Base-by-base conservation (phyloP, 2,329 filamentous ascomycete species). In the Chrysoporthe austroafricana region DNA sequence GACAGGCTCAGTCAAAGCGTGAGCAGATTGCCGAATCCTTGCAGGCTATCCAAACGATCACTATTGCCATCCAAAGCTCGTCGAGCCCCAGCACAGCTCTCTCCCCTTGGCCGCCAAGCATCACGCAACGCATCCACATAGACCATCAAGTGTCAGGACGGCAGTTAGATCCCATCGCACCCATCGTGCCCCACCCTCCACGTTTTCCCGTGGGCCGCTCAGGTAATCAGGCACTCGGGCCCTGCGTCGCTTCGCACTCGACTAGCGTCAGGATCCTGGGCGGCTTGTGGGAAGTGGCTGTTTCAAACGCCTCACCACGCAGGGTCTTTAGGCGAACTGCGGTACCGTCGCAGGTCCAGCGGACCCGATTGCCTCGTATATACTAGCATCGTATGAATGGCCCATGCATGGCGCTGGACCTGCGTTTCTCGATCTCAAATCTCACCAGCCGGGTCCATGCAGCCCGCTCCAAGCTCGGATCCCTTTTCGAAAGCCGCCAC, bases 311-410 rank as follows among this genome's bases (percentile, higher is more conserved):
- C 50, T 54, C 50, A 4, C 34, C 32, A 39, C 54, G 32, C 32
- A 16, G 54, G 54, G 54, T 57, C 54, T 32, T n/a, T 26, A 57
- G 54, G 34, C 32, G 54, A 57, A 16, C 34, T 57, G 54, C 54
- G 54, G 18, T 9, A n/a, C 11, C 13, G 54, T 57, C 54, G 54
- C 54, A 57, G 34, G 54, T 57, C 39, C 26, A 54, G 26, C 50
- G 32, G 50, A 26, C 21, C 50, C 2, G 13, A 34, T 34, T 54
- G 6, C 50, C 50, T 54, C 50, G 50, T 54, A 52, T 52, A 13
- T 13, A 32, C 48, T 26, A 26, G 26, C 21, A 54, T 7, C 26
- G 32, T 54, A 16, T 13, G 50, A 54, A 54, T 16, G 5, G 11
- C 50, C 26, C 26, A 21, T 34, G 50, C 50, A 54, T 54, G 50